Evolutionary conservation across 495 filamentous ascomycete genomes (phyloP).

Genomic region (Venustampulla echinocandica): DNA sequence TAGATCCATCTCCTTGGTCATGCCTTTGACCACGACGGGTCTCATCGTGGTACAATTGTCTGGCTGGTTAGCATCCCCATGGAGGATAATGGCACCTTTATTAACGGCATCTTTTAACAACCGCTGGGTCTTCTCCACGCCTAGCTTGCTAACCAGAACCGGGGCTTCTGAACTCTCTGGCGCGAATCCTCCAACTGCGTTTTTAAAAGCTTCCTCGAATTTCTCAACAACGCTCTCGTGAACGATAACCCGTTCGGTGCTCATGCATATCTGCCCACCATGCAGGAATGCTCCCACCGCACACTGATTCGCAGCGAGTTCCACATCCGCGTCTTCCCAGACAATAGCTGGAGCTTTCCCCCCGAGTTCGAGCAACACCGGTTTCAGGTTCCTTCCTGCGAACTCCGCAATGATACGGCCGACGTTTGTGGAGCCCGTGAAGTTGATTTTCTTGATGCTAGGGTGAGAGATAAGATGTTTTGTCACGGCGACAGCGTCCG

Average conservation of each 20-base stretch:
- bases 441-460: constrained; percentile 54
- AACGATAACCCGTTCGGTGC: constrained; percentile 79
- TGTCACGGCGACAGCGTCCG: constrained; percentile 46
- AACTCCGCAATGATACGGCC: constrained; percentile 49
- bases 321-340: constrained; percentile 56
- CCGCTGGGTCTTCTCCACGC: constrained; percentile 57
- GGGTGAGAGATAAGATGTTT: constrained; percentile 47
- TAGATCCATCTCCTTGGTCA: constrained; percentile 76
- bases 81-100: constrained; percentile 60
- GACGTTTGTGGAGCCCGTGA: constrained; percentile 54
- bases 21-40: constrained; percentile 59
- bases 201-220: constrained; percentile 51
- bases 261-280: constrained; percentile 85
- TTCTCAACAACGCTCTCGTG: constrained; percentile 56
- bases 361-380: constrained; percentile 59
- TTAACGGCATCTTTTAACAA: constrained; percentile 56
- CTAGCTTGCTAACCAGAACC: constrained; percentile 50
- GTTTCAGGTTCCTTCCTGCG: constrained; percentile 57
- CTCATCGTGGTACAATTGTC: constrained; percentile 50
- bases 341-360: constrained; percentile 60
- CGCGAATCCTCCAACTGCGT: constrained; percentile 41
- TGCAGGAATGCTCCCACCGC: constrained; percentile 46
- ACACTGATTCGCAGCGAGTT: constrained; percentile 44
- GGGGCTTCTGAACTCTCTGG: constrained; percentile 39
- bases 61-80: constrained; percentile 42